Conservation (phyloP, 192 early-diverging fungal genomes). For the Linnemannia exigua region DNA sequence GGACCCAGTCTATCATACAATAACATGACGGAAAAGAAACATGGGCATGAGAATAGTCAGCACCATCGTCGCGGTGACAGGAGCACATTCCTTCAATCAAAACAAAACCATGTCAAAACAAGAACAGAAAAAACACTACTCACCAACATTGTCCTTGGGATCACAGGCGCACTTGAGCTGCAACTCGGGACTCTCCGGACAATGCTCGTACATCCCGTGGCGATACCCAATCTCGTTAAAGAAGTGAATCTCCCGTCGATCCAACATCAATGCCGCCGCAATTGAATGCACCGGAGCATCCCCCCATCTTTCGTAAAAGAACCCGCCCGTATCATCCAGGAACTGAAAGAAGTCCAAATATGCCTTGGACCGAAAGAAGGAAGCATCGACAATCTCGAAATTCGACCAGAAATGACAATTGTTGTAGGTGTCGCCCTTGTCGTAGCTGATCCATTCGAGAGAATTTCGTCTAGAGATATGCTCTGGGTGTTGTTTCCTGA, state of each 20-base stretch:
- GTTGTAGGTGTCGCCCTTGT: conserved; percentile 70
- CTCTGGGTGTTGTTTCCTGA: conserved; percentile 66
- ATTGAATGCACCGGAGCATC: conserved; percentile 85
- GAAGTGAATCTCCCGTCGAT: conserved; percentile 78
- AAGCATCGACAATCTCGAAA: conserved; percentile 87
- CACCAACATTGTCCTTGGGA: conserved; percentile 67
- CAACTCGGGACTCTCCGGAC: conserved; percentile 68
- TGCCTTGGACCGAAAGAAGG: conserved; percentile 75
- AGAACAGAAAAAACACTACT: conserved; percentile 13
- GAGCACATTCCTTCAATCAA: neutral
- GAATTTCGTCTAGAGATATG: conserved; percentile 67
- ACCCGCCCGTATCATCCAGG: conserved; percentile 85
- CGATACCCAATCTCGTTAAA: conserved; percentile 83
- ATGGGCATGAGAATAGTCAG: neutral
- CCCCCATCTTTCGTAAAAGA: conserved; percentile 89
- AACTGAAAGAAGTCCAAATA: conserved; percentile 77
- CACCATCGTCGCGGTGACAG: neutral
- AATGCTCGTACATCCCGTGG: conserved; percentile 79
- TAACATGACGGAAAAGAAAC: neutral
- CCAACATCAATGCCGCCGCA: conserved; percentile 71
- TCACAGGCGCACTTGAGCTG: conserved; percentile 68
- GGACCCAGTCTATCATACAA: conserved; percentile 36
- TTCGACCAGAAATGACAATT: conserved; percentile 87
- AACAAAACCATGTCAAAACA: neutral
- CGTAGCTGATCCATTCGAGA: conserved; percentile 70